These are phyloP conservation scores for Akanthomyces muscarius DNA, from an alignment of 2,329 filamentous ascomycete species.

Conservation along the genomic window DNA sequence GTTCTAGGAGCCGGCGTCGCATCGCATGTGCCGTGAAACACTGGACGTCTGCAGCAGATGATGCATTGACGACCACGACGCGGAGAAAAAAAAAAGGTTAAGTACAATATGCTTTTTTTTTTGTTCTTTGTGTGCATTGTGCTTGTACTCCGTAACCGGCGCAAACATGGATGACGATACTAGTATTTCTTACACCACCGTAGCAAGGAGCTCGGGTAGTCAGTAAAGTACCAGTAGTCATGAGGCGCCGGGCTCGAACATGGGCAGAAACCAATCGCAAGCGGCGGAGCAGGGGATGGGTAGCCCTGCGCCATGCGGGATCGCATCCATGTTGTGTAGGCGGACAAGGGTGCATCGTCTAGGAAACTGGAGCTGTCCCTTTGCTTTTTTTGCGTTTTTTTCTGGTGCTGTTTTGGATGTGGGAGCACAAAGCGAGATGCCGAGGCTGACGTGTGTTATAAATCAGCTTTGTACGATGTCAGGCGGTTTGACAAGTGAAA, in stretches of 20 bases:
- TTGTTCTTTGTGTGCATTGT: background rate
- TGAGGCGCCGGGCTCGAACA: background rate
- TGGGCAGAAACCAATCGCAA: conserved; percentile 4
- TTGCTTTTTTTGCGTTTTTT: background rate
- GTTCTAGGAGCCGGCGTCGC: background rate
- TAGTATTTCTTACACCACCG: background rate
- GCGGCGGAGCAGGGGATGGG: conserved; percentile 1
- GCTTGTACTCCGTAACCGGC: background rate
- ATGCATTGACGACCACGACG: conserved; percentile 8
- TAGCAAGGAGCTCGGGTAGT: background rate
- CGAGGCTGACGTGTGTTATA: background rate
- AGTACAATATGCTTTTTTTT: background rate
- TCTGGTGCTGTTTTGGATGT: background rate
- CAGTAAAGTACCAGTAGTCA: background rate
- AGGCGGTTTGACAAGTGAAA: background rate
- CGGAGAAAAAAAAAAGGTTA: background rate
- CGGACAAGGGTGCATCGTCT: conserved; percentile 3
- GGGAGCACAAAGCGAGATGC: background rate
- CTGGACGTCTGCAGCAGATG: background rate
- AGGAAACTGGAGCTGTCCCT: background rate
- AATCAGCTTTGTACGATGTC: too few relatives aligned
- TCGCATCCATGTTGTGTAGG: conserved; percentile 5
- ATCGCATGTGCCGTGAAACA: conserved; percentile 4
- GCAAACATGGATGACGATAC: conserved; percentile 3
- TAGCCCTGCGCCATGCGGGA: conserved; percentile 3